Evolutionary conservation across 1,139 yeast species (phyloP), one percentile per base, ranked within the genome.

Genomic region (Blastobotrys apis): DNA sequence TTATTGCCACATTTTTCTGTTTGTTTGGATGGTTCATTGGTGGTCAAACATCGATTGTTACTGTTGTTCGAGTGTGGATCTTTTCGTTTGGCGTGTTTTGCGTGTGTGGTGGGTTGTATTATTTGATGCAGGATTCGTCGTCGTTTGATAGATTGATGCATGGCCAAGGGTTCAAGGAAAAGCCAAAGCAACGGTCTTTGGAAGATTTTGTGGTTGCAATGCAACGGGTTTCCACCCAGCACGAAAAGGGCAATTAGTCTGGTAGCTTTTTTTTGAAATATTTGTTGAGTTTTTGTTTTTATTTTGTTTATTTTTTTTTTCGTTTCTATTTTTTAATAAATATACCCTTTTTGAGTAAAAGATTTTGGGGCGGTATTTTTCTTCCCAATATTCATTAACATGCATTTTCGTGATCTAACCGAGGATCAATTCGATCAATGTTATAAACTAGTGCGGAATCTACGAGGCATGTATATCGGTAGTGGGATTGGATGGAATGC

Each of bases 201-300:
- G 97, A 88, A 78, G 97, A 88, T 74, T 88, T 88, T 80, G 78
- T 88, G 71, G 87, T 86, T 64, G 87, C 96, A 64, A 87, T 88
- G 96, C 92, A 85, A 79, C 84, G 97, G 80, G 96, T 88, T 58
- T 88, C 96, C 60, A 88, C 96, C 72, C 96, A 87, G 76, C 97
- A 88, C 76, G 97, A 88, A 78, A 75, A 76, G 67, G 70, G 62
- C 39, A 57, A 59, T 43, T 65, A 49, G 31, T 23, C 23, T n/a
- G n/a, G n/a, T n/a, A n/a, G n/a, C n/a, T n/a, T n/a, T n/a, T n/a
- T 16, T 23, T 19, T 20, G 13, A 19, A 19, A 19, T 15, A 16
- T 35, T 19, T 29, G 19, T 21, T 23, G 15, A 21, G 35, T 31
- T 21, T 39, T 23, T 32, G 20, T 10, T 23, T 23, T 39, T 27